Evolutionary conservation across 495 filamentous ascomycete species (phyloP).

Genomic region (Xylaria flabelliformis): DNA sequence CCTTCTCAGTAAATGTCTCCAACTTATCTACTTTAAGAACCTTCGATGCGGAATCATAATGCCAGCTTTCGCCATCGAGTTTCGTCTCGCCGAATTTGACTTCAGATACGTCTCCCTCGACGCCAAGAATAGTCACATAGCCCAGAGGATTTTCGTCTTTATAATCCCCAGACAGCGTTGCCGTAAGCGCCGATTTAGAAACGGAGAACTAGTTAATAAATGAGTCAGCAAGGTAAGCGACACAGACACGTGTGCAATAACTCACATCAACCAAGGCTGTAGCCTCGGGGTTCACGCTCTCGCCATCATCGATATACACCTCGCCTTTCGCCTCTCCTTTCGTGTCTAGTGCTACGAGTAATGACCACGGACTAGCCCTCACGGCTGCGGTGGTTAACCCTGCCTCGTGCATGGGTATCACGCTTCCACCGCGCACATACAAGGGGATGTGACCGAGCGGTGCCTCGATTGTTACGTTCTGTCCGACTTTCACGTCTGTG

Average conservation of each 20-base stretch:
- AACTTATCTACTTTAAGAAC: constrained; percentile 60
- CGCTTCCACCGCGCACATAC: constrained; percentile 71
- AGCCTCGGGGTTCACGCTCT: constrained; percentile 64
- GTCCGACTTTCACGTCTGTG: constrained; percentile 55
- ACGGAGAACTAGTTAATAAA: constrained; percentile 57
- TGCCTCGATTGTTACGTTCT: constrained; percentile 76
- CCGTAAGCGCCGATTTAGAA: constrained; percentile 52
- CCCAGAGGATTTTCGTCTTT: constrained; percentile 65
- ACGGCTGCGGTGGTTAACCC: constrained; percentile 71
- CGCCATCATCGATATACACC: constrained; percentile 86
- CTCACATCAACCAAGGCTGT: constrained; percentile 64
- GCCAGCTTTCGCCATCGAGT: constrained; percentile 50
- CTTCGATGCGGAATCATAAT: constrained; percentile 54
- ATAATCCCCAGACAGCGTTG: constrained; percentile 59
- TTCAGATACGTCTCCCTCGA: constrained; percentile 47
- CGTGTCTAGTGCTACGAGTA: constrained; percentile 67
- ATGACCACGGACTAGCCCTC: constrained; percentile 70
- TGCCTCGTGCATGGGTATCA: constrained; percentile 74
- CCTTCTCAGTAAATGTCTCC: constrained; percentile 53
- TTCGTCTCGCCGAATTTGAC: constrained; percentile 60
- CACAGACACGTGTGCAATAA: constrained; percentile 29
- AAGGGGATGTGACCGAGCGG: constrained; percentile 83
- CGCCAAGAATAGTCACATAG: constrained; percentile 73
- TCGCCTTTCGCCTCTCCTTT: constrained; percentile 66
- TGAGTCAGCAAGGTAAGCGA: background rate